Evolutionary conservation across 106 monocot species (phyloP).

Genomic region (Agapanthus africanus): DNA sequence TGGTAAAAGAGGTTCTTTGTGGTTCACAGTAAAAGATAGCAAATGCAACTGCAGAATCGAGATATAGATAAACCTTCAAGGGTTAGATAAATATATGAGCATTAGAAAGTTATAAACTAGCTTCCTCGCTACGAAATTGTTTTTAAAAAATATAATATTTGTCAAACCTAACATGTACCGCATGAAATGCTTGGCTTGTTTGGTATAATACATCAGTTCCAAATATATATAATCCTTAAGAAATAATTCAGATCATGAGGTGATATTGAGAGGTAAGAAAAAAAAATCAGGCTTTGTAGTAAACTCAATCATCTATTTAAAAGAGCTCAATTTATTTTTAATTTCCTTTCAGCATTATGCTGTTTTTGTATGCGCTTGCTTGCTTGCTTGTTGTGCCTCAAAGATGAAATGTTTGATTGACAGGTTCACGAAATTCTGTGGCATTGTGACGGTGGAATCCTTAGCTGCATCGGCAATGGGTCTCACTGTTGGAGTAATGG

Average conservation of each 20-base stretch:
- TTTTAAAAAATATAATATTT: no score
- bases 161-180: no score
- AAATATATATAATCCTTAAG: no score
- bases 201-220: no score
- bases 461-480: constrained; percentile 99
- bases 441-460: constrained; percentile 76
- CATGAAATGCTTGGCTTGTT: no score
- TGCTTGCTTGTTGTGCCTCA: neutral
- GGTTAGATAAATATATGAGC: neutral
- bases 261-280: neutral
- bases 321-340: neutral
- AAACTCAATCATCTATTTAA: neutral
- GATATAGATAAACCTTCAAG: neutral
- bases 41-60: neutral
- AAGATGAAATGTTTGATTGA: constrained; percentile 12
- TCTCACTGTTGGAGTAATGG: constrained; percentile 91
- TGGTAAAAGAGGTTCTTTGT: neutral
- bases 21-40: neutral
- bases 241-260: no score
- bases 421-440: constrained; percentile 89
- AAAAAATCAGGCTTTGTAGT: neutral
- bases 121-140: no score
- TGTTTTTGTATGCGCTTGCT: no score
- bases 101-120: neutral
- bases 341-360: neutral